phyloP scores from a whole-genome alignment of 2,329 filamentous ascomycete species.

The Periconia sp. region DNA sequence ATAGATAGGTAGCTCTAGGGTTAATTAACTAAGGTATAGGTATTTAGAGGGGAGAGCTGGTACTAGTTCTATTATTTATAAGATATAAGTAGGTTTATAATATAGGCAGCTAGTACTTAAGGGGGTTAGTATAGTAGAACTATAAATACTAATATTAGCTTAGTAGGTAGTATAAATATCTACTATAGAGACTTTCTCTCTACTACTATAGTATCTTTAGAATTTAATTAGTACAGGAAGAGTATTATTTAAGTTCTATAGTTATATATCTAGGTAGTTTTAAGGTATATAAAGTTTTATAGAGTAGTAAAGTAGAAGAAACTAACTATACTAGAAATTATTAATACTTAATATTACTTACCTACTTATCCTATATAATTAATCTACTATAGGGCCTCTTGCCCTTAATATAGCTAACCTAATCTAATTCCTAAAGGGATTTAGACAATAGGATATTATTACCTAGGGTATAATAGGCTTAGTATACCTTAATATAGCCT shows the following conservation, averaged over 20 bases:
- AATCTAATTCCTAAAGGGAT: slow-evolving; percentile 11
- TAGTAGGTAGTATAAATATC: no score
- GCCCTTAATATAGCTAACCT: slow-evolving; percentile 6
- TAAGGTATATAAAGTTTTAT: slow-evolving; percentile 1
- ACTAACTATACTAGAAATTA: slow-evolving; percentile 5
- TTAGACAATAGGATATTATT: slow-evolving; percentile 7
- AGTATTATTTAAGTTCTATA: slow-evolving; percentile 1
- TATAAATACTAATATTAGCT: no score
- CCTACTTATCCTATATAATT: slow-evolving; percentile 1
- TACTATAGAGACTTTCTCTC: no score
- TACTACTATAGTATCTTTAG: no score
- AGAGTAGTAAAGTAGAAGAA: slow-evolving; percentile 1
- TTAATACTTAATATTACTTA: not conserved
- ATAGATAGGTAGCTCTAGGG: no score
- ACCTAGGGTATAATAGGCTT: slow-evolving; percentile 11
- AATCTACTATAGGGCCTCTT: slow-evolving; percentile 5
- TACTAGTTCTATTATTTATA: no score
- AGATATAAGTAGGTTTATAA: no score
- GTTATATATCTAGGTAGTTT: slow-evolving; percentile 4
- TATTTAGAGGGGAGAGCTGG: no score
- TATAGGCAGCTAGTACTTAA: no score
- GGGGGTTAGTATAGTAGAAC: no score
- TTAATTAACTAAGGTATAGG: no score
- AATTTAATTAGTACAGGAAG: no score
- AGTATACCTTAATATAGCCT: slow-evolving; percentile 10